These are phyloP conservation scores for Barnettozyma botsteinii DNA, from an alignment of 805 yeast genomes.

Conservation along the genomic window DNA sequence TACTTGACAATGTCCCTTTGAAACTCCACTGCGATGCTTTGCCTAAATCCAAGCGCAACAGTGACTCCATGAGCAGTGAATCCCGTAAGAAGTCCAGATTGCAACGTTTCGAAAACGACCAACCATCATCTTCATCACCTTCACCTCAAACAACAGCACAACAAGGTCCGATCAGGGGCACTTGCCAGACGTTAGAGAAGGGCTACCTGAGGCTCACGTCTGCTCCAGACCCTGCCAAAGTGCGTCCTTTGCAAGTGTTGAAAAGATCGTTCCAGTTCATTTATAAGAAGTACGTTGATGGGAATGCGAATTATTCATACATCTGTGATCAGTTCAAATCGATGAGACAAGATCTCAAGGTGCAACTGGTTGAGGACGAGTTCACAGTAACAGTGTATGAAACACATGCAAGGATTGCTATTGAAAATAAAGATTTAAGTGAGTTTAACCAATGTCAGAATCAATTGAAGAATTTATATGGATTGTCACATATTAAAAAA, in stretches of 20 bases:
- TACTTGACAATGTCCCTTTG: slow-evolving; percentile 11
- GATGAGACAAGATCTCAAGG: slow-evolving; percentile 87
- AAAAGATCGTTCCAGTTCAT: slow-evolving; percentile 52
- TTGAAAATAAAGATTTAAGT: slow-evolving; percentile 79
- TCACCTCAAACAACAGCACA: slow-evolving; percentile 17
- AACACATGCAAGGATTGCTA: slow-evolving; percentile 80
- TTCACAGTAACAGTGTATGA: slow-evolving; percentile 80
- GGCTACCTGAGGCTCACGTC: slow-evolving; percentile 80
- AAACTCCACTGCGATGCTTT: slow-evolving; percentile 14
- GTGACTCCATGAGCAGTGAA: slow-evolving; percentile 2
- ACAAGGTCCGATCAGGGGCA: slow-evolving; percentile 50
- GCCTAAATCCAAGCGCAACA: background rate
- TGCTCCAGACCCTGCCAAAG: slow-evolving; percentile 80
- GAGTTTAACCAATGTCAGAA: slow-evolving; percentile 95
- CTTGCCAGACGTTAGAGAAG: slow-evolving; percentile 63
- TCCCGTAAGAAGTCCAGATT: slow-evolving; percentile 31
- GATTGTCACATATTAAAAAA: slow-evolving; percentile 29
- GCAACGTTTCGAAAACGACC: slow-evolving; percentile 30
- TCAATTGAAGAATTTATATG: slow-evolving; percentile 62
- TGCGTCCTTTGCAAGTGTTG: slow-evolving; percentile 66
- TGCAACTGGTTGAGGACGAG: slow-evolving; percentile 75
- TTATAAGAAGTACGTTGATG: slow-evolving; percentile 42
- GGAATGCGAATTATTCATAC: slow-evolving; percentile 65
- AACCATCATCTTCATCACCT: slow-evolving; percentile 10
- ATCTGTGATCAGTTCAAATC: slow-evolving; percentile 88